Conservation (phyloP, 495 filamentous ascomycete genomes). For the Hypomontagnella submonticulosa region DNA sequence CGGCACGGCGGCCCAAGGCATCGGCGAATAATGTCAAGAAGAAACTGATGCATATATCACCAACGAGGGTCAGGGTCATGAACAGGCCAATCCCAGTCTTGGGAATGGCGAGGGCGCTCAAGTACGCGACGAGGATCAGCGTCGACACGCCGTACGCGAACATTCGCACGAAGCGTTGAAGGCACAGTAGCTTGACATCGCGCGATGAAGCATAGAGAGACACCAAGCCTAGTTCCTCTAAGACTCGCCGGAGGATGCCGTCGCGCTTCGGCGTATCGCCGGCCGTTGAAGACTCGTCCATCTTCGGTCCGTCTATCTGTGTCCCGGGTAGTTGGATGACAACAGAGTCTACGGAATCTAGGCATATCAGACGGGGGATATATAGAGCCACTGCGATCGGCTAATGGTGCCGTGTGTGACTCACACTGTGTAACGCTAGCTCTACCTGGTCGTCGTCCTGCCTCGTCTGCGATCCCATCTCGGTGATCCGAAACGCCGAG, state of each 20-base stretch:
- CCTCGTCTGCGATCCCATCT: too few relatives aligned
- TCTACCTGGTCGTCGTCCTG: too few relatives aligned
- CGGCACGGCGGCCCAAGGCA: constrained; percentile 72
- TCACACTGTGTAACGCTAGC: too few relatives aligned
- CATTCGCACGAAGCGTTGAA: constrained; percentile 74
- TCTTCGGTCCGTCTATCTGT: neutral
- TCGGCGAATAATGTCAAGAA: constrained; percentile 82
- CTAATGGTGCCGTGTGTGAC: too few relatives aligned
- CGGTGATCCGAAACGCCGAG: too few relatives aligned
- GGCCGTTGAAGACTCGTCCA: constrained; percentile 1
- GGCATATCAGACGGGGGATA: too few relatives aligned
- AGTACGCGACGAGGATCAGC: constrained; percentile 57
- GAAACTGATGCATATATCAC: constrained; percentile 81
- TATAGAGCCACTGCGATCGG: too few relatives aligned
- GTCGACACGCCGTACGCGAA: constrained; percentile 56
- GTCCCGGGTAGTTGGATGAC: neutral
- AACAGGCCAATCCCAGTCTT: constrained; percentile 82
- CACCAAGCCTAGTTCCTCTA: constrained; percentile 51
- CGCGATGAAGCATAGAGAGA: constrained; percentile 60
- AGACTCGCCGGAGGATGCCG: neutral
- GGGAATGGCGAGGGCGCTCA: constrained; percentile 70
- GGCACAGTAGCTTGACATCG: constrained; percentile 78
- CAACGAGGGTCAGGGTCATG: constrained; percentile 86
- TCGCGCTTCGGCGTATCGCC: neutral
- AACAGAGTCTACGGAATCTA: neutral